phyloP scores from a whole-genome alignment of 371 early-diverging fungal genomes.

The Chytridiales sp. region DNA sequence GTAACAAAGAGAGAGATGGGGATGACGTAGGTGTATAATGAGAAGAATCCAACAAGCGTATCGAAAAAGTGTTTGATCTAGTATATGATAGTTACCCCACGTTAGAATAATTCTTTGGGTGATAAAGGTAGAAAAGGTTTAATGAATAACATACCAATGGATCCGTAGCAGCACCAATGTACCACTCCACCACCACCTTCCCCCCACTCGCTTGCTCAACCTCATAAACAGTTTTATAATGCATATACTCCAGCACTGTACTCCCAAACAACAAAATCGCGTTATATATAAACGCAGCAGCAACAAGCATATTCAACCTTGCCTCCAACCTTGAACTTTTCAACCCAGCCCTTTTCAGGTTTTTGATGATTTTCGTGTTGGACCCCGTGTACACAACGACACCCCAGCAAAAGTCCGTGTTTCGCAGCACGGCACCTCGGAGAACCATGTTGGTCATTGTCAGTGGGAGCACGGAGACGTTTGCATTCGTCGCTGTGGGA shows the following conservation, averaged over 20 bases:
- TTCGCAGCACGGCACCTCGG: slow-evolving; percentile 56
- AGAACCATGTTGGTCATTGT: slow-evolving; percentile 52
- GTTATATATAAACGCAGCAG: slow-evolving; percentile 49
- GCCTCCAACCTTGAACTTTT: slow-evolving; percentile 57
- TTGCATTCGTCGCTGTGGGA: no score
- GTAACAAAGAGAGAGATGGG: slow-evolving; percentile 72
- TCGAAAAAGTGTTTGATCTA: slow-evolving; percentile 18
- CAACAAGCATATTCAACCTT: slow-evolving; percentile 55
- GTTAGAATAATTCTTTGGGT: no score
- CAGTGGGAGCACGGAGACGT: no score
- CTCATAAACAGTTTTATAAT: slow-evolving; percentile 21
- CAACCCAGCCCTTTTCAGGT: slow-evolving; percentile 37
- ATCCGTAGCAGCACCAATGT: slow-evolving; percentile 32
- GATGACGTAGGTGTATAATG: slow-evolving; percentile 57
- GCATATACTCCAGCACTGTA: slow-evolving; percentile 26
- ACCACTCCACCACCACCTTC: slow-evolving; percentile 40
- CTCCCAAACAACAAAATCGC: slow-evolving; percentile 32
- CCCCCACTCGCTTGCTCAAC: slow-evolving; percentile 17
- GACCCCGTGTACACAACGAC: slow-evolving; percentile 53
- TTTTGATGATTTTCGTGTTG: slow-evolving; percentile 57
- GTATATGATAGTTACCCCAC: no score
- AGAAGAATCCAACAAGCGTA: slow-evolving; percentile 35
- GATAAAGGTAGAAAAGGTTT: no score
- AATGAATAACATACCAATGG: no score
- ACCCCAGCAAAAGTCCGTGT: slow-evolving; percentile 48